phyloP scores from a whole-genome alignment of 2,329 filamentous ascomycete genomes.

The Alternaria novae-zelandiae region DNA sequence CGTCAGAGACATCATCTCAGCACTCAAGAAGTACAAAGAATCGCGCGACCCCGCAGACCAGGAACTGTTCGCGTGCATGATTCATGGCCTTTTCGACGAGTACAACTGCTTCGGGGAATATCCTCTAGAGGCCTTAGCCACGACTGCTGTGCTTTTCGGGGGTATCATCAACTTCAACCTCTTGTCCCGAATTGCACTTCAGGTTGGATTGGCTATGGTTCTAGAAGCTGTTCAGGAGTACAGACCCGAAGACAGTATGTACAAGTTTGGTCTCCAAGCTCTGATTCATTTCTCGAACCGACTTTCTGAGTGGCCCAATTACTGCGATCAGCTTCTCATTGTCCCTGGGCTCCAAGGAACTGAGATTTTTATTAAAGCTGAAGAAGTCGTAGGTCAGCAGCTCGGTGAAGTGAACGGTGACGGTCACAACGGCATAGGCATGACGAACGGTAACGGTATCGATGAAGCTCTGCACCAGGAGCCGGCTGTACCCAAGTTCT shows the following conservation, averaged over 20 bases:
- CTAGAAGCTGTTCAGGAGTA: conserved; percentile 93
- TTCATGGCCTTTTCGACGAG: conserved; percentile 95
- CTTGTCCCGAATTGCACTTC: conserved; percentile 85
- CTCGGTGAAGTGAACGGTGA: conserved; percentile 63
- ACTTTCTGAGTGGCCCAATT: conserved; percentile 92
- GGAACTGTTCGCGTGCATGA: conserved; percentile 98
- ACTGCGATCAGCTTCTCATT: conserved; percentile 83
- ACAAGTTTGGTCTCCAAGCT: conserved; percentile 95
- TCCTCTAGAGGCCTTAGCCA: conserved; percentile 92
- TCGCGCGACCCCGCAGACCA: conserved; percentile 85
- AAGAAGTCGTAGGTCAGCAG: conserved; percentile 76
- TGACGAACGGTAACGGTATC: conserved; percentile 71
- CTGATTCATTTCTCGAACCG: conserved; percentile 85
- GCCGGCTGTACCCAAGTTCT: conserved; percentile 73
- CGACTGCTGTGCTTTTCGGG: conserved; percentile 94
- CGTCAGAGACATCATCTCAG: conserved; percentile 82
- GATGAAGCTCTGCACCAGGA: conserved; percentile 69
- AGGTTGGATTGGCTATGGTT: conserved; percentile 96
- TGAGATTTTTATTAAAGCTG: conserved; percentile 81
- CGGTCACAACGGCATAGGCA: conserved; percentile 54
- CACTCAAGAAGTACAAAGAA: conserved; percentile 85
- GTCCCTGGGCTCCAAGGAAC: conserved; percentile 84
- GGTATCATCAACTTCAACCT: conserved; percentile 95
- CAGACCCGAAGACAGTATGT: conserved; percentile 85
- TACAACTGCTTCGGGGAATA: conserved; percentile 96